A percentile compares a stretch with the other conserved stretches of the same genome.
These are phyloP conservation scores for Silene latifolia DNA, from an alignment of 148 eudicot species.

Conservation along the genomic window DNA sequence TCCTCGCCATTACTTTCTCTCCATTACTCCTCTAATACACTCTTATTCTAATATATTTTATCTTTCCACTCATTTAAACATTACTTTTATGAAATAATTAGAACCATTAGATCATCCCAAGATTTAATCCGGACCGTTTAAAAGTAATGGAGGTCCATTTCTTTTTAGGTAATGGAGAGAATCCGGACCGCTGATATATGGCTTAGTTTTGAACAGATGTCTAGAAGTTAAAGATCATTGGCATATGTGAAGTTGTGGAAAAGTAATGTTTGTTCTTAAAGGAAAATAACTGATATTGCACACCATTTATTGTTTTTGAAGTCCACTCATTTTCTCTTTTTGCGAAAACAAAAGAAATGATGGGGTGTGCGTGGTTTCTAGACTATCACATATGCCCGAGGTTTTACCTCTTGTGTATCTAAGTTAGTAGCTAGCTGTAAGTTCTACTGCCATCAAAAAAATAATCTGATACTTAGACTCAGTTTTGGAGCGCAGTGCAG, in stretches of 20 bases:
- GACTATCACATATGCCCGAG: neutral
- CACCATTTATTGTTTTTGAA: neutral
- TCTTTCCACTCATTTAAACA: no score
- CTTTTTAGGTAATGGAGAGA: no score
- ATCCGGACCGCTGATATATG: no score
- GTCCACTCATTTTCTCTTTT: neutral
- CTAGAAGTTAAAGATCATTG: neutral
- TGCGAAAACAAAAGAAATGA: neutral
- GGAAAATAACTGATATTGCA: neutral
- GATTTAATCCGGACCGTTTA: no score
- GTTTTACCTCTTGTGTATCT: neutral
- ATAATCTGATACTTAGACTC: neutral
- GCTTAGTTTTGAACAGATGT: neutral
- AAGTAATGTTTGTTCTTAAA: neutral
- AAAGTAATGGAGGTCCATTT: no score
- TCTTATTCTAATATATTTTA: no score
- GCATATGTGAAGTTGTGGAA: neutral
- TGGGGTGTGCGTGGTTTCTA: no score
- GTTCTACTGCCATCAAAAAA: neutral
- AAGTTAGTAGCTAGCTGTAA: neutral
- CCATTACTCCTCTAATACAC: no score
- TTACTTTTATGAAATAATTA: no score
- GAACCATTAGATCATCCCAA: no score
- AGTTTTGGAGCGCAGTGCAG: neutral
- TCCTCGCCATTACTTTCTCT: no score